phyloP scores from a whole-genome alignment of 495 filamentous ascomycete genomes.

The Lasiosphaeria ovina region DNA sequence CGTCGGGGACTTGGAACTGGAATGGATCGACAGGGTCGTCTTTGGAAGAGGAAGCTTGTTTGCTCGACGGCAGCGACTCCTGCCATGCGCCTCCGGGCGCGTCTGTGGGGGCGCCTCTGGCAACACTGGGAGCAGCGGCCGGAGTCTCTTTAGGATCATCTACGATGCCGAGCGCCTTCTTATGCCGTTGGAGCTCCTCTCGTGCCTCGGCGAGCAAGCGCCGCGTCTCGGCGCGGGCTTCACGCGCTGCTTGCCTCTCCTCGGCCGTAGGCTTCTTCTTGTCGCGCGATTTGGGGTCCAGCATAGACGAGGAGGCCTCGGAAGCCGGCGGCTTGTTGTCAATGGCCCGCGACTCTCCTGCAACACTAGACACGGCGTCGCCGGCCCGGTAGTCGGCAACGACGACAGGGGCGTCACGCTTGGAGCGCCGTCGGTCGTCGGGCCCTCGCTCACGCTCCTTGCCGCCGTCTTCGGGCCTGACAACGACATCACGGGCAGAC shows the following conservation, averaged over 20 bases:
- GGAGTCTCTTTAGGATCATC: slow-evolving; percentile 1
- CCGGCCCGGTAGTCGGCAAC: slow-evolving; percentile 33
- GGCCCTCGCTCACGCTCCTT: slow-evolving; percentile 23
- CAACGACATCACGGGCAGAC: slow-evolving; percentile 14
- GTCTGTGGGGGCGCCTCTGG: background rate
- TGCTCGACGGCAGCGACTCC: slow-evolving; percentile 13
- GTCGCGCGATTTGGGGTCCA: background rate
- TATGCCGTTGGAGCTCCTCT: slow-evolving; percentile 16
- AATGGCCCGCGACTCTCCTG: slow-evolving; percentile 6
- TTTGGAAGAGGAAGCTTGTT: slow-evolving; percentile 19
- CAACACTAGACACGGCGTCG: no score
- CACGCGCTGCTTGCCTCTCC: slow-evolving; percentile 21
- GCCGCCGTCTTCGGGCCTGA: slow-evolving; percentile 20
- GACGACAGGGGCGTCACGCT: slow-evolving; percentile 17
- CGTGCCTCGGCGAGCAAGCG: slow-evolving; percentile 30
- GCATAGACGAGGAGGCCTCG: background rate
- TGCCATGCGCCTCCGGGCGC: background rate
- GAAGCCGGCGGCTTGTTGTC: background rate
- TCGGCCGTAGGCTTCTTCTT: slow-evolving; percentile 27
- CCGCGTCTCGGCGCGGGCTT: slow-evolving; percentile 26
- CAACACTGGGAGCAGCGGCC: no score
- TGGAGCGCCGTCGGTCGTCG: slow-evolving; percentile 19
- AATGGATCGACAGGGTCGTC: slow-evolving; percentile 46
- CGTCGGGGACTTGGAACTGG: slow-evolving; percentile 48
- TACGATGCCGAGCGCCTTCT: background rate